phyloP scores from a whole-genome alignment of 2,329 filamentous ascomycete genomes.

The Ophiosphaerella korrae region DNA sequence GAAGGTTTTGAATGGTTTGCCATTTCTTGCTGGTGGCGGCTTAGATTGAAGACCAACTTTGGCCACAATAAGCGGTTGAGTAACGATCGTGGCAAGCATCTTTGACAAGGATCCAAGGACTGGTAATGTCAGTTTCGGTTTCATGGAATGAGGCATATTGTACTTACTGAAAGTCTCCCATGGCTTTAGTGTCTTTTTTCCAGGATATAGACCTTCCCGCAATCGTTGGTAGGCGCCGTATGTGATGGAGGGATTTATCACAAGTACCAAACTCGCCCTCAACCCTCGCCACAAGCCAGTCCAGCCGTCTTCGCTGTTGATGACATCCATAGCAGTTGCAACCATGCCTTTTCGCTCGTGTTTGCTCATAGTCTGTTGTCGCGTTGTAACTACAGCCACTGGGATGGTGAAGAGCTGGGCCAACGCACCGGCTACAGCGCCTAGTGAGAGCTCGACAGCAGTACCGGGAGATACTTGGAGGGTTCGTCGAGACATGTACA shows the following conservation, averaged over 20 bases:
- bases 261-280: slow-evolving; percentile 93
- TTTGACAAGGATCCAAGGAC: slow-evolving; percentile 94
- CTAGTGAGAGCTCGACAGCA: slow-evolving; percentile 79
- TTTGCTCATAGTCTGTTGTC: slow-evolving; percentile 91
- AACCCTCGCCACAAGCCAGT: slow-evolving; percentile 91
- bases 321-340: slow-evolving; percentile 85
- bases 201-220: slow-evolving; percentile 76
- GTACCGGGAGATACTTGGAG: slow-evolving; percentile 73
- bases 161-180: slow-evolving; percentile 89
- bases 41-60: slow-evolving; percentile 96
- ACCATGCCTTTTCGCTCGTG: slow-evolving; percentile 82
- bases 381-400: slow-evolving; percentile 90
- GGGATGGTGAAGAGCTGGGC: slow-evolving; percentile 97
- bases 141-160: neutral
- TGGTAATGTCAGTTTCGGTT: slow-evolving; percentile 46
- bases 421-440: slow-evolving; percentile 84
- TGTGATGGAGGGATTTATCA: slow-evolving; percentile 95
- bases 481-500: slow-evolving; percentile 70
- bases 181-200: slow-evolving; percentile 74
- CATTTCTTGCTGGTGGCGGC: slow-evolving; percentile 80
- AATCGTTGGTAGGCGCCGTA: slow-evolving; percentile 95
- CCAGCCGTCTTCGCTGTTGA: slow-evolving; percentile 88
- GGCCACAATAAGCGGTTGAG: slow-evolving; percentile 94
- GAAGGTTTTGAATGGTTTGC: slow-evolving; percentile 92
- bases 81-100: slow-evolving; percentile 84